Conservation (phyloP, 164 flowering plant genomes). For the Sedum album region DNA sequence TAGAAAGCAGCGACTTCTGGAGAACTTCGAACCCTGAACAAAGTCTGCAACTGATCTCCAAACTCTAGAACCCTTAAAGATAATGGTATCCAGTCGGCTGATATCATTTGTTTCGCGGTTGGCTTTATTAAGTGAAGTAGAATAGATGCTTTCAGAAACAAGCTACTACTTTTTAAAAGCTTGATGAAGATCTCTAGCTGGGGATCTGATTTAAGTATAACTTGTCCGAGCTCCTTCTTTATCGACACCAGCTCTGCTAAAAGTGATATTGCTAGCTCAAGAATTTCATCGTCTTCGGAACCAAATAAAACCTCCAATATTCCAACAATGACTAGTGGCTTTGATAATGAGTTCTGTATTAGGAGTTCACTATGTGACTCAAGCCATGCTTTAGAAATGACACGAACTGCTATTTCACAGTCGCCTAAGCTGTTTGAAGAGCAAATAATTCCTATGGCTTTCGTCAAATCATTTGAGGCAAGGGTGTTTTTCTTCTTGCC, state of each 20-base stretch:
- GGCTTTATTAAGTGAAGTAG: slow-evolving; percentile 55
- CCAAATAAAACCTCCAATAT: slow-evolving; percentile 48
- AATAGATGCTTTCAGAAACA: slow-evolving; percentile 54
- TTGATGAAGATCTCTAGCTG: slow-evolving; percentile 47
- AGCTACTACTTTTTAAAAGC: slow-evolving; percentile 35
- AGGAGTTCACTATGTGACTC: slow-evolving; percentile 31
- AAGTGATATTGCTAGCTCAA: slow-evolving; percentile 51
- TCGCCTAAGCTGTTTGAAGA: slow-evolving; percentile 41
- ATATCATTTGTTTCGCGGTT: slow-evolving; percentile 56
- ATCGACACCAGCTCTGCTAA: slow-evolving; percentile 43
- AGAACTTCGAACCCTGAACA: slow-evolving; percentile 42
- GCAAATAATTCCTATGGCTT: slow-evolving; percentile 37
- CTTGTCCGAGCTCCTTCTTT: slow-evolving; percentile 29
- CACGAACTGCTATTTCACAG: slow-evolving; percentile 51
- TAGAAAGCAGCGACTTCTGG: slow-evolving; percentile 55
- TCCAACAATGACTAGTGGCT: slow-evolving; percentile 45
- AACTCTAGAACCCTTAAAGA: slow-evolving; percentile 55
- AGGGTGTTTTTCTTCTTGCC: slow-evolving; percentile 5
- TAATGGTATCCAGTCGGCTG: slow-evolving; percentile 54
- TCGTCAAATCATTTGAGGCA: slow-evolving; percentile 22
- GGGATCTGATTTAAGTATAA: slow-evolving; percentile 48
- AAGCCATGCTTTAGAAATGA: slow-evolving; percentile 46
- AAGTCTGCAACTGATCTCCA: slow-evolving; percentile 47
- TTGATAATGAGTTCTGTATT: slow-evolving; percentile 30
- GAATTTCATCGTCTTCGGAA: slow-evolving; percentile 46